phyloP scores from a whole-genome alignment of 1,139 yeast species.

The Tardiomyces depauwii region DNA sequence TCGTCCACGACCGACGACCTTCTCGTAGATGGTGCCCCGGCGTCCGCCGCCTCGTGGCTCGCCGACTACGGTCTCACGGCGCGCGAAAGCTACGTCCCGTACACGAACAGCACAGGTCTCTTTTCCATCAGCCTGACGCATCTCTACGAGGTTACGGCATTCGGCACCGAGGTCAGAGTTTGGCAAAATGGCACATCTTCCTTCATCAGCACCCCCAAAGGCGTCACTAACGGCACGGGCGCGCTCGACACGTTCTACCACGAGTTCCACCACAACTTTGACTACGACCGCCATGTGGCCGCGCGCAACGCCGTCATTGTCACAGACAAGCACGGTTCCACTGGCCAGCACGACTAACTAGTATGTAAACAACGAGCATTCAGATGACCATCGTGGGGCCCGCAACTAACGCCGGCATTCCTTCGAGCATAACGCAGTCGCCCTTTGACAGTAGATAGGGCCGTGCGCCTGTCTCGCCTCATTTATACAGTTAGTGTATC shows the following conservation, averaged over 20 bases:
- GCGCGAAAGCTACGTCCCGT: too few relatives aligned
- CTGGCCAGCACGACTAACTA: not conserved
- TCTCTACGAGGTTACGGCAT: not conserved
- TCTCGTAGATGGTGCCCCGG: not conserved
- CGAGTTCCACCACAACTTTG: not conserved
- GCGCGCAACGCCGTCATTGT: not conserved
- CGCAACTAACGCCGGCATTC: too few relatives aligned
- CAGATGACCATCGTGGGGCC: too few relatives aligned
- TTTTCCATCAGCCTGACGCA: not conserved
- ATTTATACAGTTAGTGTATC: too few relatives aligned
- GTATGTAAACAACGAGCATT: too few relatives aligned
- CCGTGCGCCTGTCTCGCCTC: too few relatives aligned
- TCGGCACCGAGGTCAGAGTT: not conserved
- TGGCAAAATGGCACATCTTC: not conserved
- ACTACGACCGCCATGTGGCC: not conserved
- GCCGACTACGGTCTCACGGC: not conserved
- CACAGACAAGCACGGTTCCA: not conserved
- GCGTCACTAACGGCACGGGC: not conserved
- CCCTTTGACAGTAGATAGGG: too few relatives aligned
- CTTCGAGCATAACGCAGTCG: too few relatives aligned
- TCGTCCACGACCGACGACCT: conserved; percentile 5
- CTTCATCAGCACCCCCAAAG: not conserved
- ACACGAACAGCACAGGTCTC: not conserved
- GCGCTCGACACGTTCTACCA: not conserved
- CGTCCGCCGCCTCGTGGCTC: not conserved